Evolutionary conservation across 163 green algal species (phyloP).

Genomic region (Picocystis sp.): DNA sequence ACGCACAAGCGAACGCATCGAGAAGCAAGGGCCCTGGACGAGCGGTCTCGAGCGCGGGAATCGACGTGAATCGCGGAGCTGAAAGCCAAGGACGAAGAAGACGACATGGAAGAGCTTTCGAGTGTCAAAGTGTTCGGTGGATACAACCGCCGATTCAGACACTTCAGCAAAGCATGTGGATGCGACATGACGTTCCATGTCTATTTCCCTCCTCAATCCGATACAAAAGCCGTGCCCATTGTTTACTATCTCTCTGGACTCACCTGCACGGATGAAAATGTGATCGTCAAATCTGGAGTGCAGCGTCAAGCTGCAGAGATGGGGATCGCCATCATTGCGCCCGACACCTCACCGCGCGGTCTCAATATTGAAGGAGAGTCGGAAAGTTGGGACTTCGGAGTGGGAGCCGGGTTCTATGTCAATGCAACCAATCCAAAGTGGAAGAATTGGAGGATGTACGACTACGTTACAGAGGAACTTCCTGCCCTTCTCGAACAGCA

Average conservation of each 20-base stretch:
- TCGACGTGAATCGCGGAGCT: no score
- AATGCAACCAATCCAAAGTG: constrained; percentile 60
- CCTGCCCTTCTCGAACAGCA: constrained; percentile 1
- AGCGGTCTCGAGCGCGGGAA: no score
- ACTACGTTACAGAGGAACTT: constrained; percentile 51
- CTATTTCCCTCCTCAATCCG: constrained; percentile 21
- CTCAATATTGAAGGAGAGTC: constrained; percentile 50
- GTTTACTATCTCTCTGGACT: constrained; percentile 85
- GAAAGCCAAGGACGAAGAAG: no score
- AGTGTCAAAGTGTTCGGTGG: constrained; percentile 38
- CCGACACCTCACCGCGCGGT: constrained; percentile 83
- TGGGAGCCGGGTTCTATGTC: constrained; percentile 87
- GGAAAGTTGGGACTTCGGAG: constrained; percentile 75
- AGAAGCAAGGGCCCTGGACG: no score
- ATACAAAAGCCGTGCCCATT: constrained; percentile 30
- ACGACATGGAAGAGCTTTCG: no score
- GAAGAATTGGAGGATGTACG: constrained; percentile 72
- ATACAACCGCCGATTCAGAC: constrained; percentile 53
- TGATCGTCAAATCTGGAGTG: constrained; percentile 68
- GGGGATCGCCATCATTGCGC: constrained; percentile 51
- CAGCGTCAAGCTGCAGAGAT: constrained; percentile 44
- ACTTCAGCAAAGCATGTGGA: constrained; percentile 37
- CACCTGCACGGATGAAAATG: constrained; percentile 95
- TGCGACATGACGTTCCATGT: constrained; percentile 53
- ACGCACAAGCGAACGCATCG: no score